Conservation (phyloP, 1,284 basidiomycete species). For the Leccinum solheimii region DNA sequence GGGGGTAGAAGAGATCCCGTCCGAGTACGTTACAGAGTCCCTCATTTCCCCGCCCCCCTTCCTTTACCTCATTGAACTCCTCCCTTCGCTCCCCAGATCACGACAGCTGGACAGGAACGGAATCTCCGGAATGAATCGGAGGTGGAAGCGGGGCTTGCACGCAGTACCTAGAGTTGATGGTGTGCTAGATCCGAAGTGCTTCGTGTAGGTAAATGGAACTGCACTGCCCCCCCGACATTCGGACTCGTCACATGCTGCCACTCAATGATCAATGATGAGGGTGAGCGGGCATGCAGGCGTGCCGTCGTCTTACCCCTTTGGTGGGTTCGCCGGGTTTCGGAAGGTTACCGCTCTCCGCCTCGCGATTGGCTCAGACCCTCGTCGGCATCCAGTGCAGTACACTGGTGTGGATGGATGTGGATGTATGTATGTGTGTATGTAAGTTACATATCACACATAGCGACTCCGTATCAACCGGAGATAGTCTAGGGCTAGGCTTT, state of each 20-base stretch:
- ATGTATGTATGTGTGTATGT: too few species aligned
- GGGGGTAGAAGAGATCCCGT: too few species aligned
- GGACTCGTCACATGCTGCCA: neutral
- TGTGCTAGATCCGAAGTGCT: neutral
- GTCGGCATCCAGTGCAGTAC: too few species aligned
- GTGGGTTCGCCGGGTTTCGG: too few species aligned
- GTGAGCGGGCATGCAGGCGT: too few species aligned
- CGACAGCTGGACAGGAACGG: neutral
- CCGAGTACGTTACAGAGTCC: neutral
- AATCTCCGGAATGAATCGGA: neutral
- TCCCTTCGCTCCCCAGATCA: neutral
- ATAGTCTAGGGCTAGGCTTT: neutral
- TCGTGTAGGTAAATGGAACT: neutral
- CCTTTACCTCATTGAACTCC: neutral
- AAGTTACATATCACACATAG: too few species aligned
- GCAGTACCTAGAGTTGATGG: neutral
- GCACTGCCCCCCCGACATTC: neutral
- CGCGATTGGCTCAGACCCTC: too few species aligned
- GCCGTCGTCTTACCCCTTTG: too few species aligned
- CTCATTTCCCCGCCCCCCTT: neutral
- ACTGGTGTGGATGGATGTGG: too few species aligned
- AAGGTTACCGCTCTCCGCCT: too few species aligned
- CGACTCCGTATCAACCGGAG: neutral
- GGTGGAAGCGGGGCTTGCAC: neutral
- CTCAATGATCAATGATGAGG: too few species aligned